Percentiles rank a stretch among this genome's conserved stretches.
phyloP scores from a whole-genome alignment of 768 basidiomycete genomes.

The Rhizopogon roseolus region DNA sequence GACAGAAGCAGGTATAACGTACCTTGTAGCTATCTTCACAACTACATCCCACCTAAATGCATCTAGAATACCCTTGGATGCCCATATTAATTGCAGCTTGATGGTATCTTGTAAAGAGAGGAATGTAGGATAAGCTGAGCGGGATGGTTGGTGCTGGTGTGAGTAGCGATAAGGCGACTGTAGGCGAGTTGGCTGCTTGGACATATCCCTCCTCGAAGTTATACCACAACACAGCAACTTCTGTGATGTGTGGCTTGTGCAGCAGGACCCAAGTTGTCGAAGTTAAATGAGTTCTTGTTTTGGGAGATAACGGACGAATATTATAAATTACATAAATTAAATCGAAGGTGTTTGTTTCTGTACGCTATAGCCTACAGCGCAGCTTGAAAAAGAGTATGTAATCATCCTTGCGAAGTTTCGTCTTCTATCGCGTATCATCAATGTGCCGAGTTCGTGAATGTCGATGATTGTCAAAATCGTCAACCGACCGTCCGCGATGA shows the following conservation, averaged over 20 bases:
- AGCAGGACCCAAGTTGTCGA: too few relatives aligned
- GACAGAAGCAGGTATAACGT: slow-evolving; percentile 13
- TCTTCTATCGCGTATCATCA: too few relatives aligned
- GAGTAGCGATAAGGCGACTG: slow-evolving; percentile 19
- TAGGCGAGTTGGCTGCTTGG: slow-evolving; percentile 14
- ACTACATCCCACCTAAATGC: slow-evolving; percentile 72
- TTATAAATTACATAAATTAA: too few relatives aligned
- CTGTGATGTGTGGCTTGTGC: not conserved
- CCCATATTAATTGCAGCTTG: slow-evolving; percentile 55
- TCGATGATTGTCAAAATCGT: too few relatives aligned
- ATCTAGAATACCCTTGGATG: slow-evolving; percentile 58
- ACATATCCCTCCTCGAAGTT: slow-evolving; percentile 15
- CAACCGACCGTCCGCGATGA: too few relatives aligned
- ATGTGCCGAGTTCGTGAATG: too few relatives aligned
- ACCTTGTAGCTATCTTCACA: slow-evolving; percentile 55
- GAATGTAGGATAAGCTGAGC: slow-evolving; percentile 64
- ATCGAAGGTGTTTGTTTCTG: too few relatives aligned
- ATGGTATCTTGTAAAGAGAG: slow-evolving; percentile 58
- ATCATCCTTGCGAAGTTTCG: too few relatives aligned
- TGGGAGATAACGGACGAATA: not conserved
- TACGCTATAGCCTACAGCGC: too few relatives aligned
- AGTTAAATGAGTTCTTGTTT: too few relatives aligned
- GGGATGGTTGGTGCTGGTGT: slow-evolving; percentile 30
- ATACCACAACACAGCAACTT: too few relatives aligned
- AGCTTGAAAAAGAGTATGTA: too few relatives aligned